These are phyloP conservation scores for Aspergillus brasiliensis DNA, from an alignment of 2,329 filamentous ascomycete genomes.

Conservation along the genomic window DNA sequence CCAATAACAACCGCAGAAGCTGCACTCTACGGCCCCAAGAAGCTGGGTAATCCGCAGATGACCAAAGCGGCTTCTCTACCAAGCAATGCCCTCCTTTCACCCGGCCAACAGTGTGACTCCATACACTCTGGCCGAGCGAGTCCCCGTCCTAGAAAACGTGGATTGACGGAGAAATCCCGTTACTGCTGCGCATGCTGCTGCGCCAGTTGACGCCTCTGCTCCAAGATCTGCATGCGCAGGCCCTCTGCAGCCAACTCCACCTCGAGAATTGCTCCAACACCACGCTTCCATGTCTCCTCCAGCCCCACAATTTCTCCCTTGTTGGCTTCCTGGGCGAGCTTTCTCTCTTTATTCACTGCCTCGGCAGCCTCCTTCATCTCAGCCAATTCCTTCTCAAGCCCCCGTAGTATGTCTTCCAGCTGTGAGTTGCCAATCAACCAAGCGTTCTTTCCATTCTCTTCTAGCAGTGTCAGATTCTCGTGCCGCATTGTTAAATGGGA, in stretches of 20 bases:
- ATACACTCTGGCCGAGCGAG: not conserved
- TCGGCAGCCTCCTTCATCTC: conserved; percentile 70
- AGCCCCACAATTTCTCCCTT: conserved; percentile 71
- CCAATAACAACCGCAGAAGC: not conserved
- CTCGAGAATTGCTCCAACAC: conserved; percentile 79
- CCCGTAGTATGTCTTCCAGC: conserved; percentile 69
- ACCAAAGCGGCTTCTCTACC: not conserved
- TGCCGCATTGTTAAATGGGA: conserved; percentile 60
- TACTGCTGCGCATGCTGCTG: conserved; percentile 35
- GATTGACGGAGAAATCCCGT: not conserved
- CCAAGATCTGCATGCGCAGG: conserved; percentile 67
- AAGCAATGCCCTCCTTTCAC: not conserved
- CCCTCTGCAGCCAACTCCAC: conserved; percentile 81
- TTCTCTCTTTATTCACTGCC: conserved; percentile 69
- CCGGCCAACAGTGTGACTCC: not conserved
- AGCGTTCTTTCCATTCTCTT: conserved; percentile 81
- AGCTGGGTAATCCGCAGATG: not conserved
- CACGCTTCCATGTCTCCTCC: conserved; percentile 77
- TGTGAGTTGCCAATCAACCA: conserved; percentile 87
- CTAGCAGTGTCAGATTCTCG: conserved; percentile 71
- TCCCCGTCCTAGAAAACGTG: not conserved
- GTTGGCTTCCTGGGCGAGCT: conserved; percentile 69
- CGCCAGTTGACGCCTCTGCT: conserved; percentile 53
- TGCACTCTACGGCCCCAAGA: not conserved
- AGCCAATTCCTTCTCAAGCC: conserved; percentile 74